Evolutionary conservation across 805 yeast species (phyloP), one percentile per base, ranked within the genome.

Genomic region (Spathaspora passalidarum): DNA sequence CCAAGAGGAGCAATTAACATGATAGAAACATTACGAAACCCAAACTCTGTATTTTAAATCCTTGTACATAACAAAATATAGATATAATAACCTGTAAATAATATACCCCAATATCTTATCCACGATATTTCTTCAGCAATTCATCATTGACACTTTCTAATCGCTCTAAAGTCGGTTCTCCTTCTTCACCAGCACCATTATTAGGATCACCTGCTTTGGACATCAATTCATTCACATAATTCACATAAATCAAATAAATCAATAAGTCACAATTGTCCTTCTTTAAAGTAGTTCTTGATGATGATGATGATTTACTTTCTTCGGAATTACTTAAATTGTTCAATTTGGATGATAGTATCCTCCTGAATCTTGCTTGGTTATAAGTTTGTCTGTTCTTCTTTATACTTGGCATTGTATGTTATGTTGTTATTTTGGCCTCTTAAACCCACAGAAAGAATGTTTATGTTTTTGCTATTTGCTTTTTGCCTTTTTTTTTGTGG

Each of bases 1-100:
- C 96, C 98, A 0, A 75, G 76, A 26, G 78, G 78, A 4, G 96
- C 98, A 0, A 66, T 91, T 21, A 68, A 68, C 11, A 86, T 84
- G 82, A 76, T 87, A 13, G 76, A 66, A 32, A 64, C 75, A 2
- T 63, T 79, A 50, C 57, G 53, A 42, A 53, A 61, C 42, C 69
- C 72, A 11, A 53, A 64, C 40, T 51, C 53, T 32, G 56, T 51
- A 43, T 47, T 59, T 44, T 46, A 48, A 41, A 48, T 5, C n/a
- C 40, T 14, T 42, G 48, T 38, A 43, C 23, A 40, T 40, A 39
- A 9, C 20, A 46, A 13, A 16, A 14, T 11, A n/a, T 36, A 3
- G 35, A 16, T 21, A 14, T 8, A n/a, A 16, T 10, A n/a, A 37
- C 23, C 20, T 19, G 8, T 20, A 16, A 14, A n/a, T 38, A 21